Evolutionary conservation across 805 yeast species (phyloP), one percentile per base, ranked within the genome.

Genomic region (Starmera pachycereana): DNA sequence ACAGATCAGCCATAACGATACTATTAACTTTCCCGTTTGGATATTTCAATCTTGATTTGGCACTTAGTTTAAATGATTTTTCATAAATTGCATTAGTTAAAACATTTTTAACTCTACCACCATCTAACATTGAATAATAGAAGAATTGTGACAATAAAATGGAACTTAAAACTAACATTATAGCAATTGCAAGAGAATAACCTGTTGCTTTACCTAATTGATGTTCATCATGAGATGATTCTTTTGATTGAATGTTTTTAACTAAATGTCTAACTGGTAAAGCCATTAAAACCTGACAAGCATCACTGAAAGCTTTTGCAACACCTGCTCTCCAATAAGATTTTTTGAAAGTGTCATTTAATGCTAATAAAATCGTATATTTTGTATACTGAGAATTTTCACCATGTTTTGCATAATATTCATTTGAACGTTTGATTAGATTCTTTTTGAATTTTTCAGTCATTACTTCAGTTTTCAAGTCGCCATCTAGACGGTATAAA

Each of bases 1-100:
- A 72, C 32, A 87, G 64, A 56, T 88, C 96, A 3, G 94, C 78
- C 45, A 92, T 84, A 56, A 87, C 72, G 56, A 86, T 61, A 9
- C 88, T 77, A 28, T 95, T 84, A 41, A 88, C 71, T 44, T 72
- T 76, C 34, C 90, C 81, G 22, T 76, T 69, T 1, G 95, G 78
- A 52, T 62, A 84, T 43, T 71, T 65, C 46, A 72, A 71, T 39
- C 71, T 71, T 3, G 89, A 72, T 37, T 65, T 66, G 10, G 76
- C 69, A 43, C 78, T 73, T 12, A 87, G 63, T 40, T 56, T 65
- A 48, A 85, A 74, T 11, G 89, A 71, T 57, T 88, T 88, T 40
- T 73, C 74, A 43, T 83, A 67, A 16, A 85, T 66, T 8, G 81
- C 78, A 44, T 82, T 80, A 4, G 86, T 83, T 40, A 87, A 60